Evolutionary conservation across 306 rosid species (phyloP).

Genomic region (Alnus rubra): DNA sequence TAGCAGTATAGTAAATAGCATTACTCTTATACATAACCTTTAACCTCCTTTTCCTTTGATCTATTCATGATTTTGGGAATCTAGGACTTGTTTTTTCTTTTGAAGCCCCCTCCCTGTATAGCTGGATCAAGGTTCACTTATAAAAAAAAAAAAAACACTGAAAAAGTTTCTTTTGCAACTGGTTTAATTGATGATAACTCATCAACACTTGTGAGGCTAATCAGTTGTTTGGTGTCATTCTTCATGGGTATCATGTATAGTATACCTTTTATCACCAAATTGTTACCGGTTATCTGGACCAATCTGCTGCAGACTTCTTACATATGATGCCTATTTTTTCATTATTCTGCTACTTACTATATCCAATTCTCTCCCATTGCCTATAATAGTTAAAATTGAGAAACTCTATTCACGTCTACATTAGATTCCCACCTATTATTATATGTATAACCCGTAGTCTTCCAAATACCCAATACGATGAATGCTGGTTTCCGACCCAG

Average conservation of each 20-base stretch:
- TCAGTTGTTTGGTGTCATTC: background rate
- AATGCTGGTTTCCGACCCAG: background rate
- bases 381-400: background rate
- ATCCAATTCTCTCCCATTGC: background rate
- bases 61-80: background rate
- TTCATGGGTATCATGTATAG: background rate
- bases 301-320: background rate
- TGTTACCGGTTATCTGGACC: background rate
- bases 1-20: too few species aligned
- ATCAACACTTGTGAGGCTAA: background rate
- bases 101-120: background rate
- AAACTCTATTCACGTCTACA: background rate
- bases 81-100: background rate
- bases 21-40: background rate
- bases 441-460: background rate
- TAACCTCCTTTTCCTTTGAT: background rate
- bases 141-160: background rate
- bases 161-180: conserved; percentile 6
- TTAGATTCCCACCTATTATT: background rate
- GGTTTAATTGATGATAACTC: background rate
- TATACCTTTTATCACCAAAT: background rate
- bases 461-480: background rate
- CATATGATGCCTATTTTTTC: background rate
- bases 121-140: background rate
- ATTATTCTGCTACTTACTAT: background rate